Base-by-base conservation (phyloP, 331 rosid species). In the Erythrophleum ivorense region DNA sequence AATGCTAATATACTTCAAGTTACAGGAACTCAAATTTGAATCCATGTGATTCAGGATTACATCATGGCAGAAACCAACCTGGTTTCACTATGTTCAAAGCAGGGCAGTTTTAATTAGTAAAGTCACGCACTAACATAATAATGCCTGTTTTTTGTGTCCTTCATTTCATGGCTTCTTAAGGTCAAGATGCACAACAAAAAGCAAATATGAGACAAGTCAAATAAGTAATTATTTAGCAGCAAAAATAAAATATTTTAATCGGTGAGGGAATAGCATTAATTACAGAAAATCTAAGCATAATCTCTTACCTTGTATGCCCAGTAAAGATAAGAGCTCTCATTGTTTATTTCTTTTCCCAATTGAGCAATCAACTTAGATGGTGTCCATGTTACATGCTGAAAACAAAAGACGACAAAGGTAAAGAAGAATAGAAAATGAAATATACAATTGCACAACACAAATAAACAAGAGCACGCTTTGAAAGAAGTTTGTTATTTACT, bases 291-390 rank as follows among this genome's bases (percentile, higher is more conserved):
- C 38, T 58, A 73, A 57, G 41, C 31, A 33, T 43, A 73, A 63
- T 73, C 41, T 73, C 52, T 83, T 86, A 81, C 99, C 97, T 88
- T 89, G 75, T 92, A 89, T 3, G 99, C 97, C 99, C 99, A 96
- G 82, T 89, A 93, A 48, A 96, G 98, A 77, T 89, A 96, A 48
- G 99, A 96, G 80, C 87, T 87, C 81, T 85, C 87, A 69, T 95
- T 86, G 80, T 91, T 86, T 80, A 93, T 93, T 81, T 96, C 97
- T 85, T 90, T 92, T 73, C 98, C 99, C 92, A 96, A 77, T 48
- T 97, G 95, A 78, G 91, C 89, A 33, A 88, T 91, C 82, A 96
- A 60, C 86, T 87, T 93, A 13, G 99, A 96, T 0, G 99, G 97
- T 18, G 97, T 88, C 98, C 99, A 96, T 65, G 31, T 16, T 69